Conservation (phyloP, 805 yeast species). For the Kodamaea neixiangensis region DNA sequence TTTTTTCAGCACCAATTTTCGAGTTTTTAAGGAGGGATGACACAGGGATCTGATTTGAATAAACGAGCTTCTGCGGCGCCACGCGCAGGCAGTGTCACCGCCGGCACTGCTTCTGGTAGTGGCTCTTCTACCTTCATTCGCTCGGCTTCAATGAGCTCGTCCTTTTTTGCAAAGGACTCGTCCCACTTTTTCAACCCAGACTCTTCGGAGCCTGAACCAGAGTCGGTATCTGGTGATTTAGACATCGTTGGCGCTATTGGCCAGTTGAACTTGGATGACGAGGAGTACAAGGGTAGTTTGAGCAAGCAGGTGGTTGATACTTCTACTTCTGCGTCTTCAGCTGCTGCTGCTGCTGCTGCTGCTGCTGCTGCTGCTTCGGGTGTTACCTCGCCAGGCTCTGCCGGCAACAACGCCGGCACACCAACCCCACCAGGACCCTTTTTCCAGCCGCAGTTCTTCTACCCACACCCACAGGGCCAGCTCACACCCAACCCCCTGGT, state of each 20-base stretch:
- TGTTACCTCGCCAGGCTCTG: neutral
- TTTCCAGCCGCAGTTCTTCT: slow-evolving; percentile 1
- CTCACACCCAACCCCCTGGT: slow-evolving; percentile 33
- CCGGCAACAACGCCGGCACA: slow-evolving; percentile 6
- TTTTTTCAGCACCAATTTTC: neutral
- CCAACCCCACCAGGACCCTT: slow-evolving; percentile 4
- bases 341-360: neutral
- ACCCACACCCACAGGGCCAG: slow-evolving; percentile 23
- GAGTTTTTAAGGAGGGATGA: slow-evolving; percentile 1
- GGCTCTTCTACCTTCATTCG: slow-evolving; percentile 3
- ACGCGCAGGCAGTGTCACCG: neutral
- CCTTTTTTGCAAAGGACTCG: slow-evolving; percentile 4
- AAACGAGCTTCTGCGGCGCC: neutral
- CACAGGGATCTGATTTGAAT: slow-evolving; percentile 3
- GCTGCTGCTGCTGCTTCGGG: slow-evolving; percentile 1
- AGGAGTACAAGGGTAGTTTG: slow-evolving; percentile 15
- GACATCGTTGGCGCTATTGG: slow-evolving; percentile 53
- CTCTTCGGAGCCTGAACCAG: slow-evolving; percentile 5
- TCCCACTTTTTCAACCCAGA: slow-evolving; percentile 1
- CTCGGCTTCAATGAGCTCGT: slow-evolving; percentile 8
- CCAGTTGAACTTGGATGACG: slow-evolving; percentile 47
- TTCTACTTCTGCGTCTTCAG: no score
- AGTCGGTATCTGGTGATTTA: slow-evolving; percentile 22
- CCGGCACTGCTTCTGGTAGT: neutral
- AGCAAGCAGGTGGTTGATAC: no score